These are phyloP conservation scores for Aquilaria agallochum DNA, from an alignment of 441 rosid species.

Conservation along the genomic window DNA sequence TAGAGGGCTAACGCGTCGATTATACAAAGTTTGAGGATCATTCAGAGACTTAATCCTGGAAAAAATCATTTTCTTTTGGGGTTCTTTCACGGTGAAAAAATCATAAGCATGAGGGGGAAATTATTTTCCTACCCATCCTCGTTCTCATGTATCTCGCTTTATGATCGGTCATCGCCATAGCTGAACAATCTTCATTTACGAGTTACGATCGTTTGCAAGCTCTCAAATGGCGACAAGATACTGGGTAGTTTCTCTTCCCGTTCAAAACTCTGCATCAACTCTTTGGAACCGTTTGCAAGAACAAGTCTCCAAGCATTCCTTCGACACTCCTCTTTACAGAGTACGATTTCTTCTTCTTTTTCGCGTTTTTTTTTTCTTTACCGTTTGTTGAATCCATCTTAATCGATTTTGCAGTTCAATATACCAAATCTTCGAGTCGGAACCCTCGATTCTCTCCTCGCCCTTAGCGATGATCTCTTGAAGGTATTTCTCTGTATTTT, in stretches of 20 bases:
- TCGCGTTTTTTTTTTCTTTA: constrained; percentile 2
- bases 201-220: neutral
- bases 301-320: constrained; percentile 92
- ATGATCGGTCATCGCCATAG: constrained; percentile 5
- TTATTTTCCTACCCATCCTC: constrained; percentile 2
- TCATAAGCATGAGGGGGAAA: constrained; percentile 4
- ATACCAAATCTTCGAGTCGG: constrained; percentile 98
- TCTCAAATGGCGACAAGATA: constrained; percentile 75
- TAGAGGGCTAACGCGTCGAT: too few relatives aligned
- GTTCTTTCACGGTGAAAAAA: neutral
- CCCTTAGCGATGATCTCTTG: constrained; percentile 91
- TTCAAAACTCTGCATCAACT: constrained; percentile 66
- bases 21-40: too few relatives aligned
- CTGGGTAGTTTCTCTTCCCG: constrained; percentile 93
- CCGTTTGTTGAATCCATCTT: neutral
- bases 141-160: neutral
- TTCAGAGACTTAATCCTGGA: too few relatives aligned
- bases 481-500: constrained; percentile 43
- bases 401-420: constrained; percentile 58
- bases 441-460: constrained; percentile 92
- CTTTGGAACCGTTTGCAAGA: constrained; percentile 81
- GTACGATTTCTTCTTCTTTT: constrained; percentile 28
- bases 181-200: neutral
- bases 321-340: constrained; percentile 95
- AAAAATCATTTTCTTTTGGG: too few relatives aligned